Evolutionary conservation across 2,329 filamentous ascomycete species (phyloP).

Genomic region (Penicillium sp.): DNA sequence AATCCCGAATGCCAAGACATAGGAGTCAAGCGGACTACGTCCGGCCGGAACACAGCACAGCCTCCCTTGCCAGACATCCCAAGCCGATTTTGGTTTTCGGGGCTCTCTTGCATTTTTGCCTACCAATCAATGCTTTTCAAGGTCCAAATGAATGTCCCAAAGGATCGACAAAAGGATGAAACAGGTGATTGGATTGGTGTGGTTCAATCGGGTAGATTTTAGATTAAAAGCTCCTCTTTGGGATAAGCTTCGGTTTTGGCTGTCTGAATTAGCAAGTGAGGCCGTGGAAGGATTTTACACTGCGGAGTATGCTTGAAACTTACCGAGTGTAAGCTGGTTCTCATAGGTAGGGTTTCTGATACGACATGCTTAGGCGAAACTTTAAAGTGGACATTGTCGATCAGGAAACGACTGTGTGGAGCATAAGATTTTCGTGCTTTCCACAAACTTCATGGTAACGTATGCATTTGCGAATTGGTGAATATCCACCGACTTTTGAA

Average conservation of each 20-base stretch:
- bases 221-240: not conserved
- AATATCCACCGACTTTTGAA: not conserved
- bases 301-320: constrained; percentile 1
- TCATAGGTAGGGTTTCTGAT: constrained; percentile 6
- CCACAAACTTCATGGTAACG: not conserved
- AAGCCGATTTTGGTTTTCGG: not conserved
- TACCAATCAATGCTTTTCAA: not conserved
- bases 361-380: constrained; percentile 6
- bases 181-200: constrained; percentile 10
- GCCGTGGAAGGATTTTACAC: not conserved
- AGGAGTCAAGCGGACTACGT: not conserved
- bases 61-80: not conserved
- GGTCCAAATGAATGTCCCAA: not conserved
- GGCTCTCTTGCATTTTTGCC: not conserved
- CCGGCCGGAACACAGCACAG: not conserved
- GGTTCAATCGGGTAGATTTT: not conserved
- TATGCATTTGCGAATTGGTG: not conserved
- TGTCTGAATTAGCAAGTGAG: not conserved
- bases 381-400: constrained; percentile 12
- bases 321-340: constrained; percentile 2
- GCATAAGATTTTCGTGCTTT: not conserved
- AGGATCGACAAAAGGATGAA: constrained; percentile 9
- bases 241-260: not conserved
- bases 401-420: constrained; percentile 8
- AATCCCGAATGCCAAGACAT: not conserved